These are phyloP conservation scores for Candida frijolesensis DNA, from an alignment of 1,139 yeast genomes.

Conservation along the genomic window DNA sequence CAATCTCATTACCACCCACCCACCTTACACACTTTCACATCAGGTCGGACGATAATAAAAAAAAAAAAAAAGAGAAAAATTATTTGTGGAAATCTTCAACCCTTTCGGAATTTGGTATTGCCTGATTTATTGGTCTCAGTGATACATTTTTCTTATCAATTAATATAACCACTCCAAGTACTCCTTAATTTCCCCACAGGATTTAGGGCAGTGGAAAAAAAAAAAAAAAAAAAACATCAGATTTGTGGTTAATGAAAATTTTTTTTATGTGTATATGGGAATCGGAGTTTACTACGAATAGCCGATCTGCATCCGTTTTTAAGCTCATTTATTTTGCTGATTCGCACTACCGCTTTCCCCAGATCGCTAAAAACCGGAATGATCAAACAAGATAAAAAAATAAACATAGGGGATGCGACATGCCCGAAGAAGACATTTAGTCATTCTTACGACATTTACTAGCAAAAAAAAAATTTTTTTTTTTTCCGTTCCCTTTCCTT, in stretches of 20 bases:
- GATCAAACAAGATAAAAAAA: not conserved
- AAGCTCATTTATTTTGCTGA: not conserved
- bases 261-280: too few species aligned
- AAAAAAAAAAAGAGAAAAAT: not conserved
- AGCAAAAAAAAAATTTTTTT: not conserved
- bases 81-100: not conserved
- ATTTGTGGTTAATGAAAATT: too few species aligned
- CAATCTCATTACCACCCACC: too few species aligned
- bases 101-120: constrained; percentile 1
- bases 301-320: too few species aligned
- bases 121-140: not conserved
- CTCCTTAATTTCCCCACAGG: not conserved
- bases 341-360: not conserved
- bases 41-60: not conserved
- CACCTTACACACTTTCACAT: too few species aligned
- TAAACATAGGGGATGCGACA: constrained; percentile 1
- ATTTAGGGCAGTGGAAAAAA: too few species aligned
- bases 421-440: not conserved
- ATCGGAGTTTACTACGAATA: too few species aligned
- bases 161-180: not conserved
- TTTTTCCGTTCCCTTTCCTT: not conserved
- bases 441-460: not conserved
- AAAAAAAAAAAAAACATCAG: too few species aligned
- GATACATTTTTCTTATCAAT: too few species aligned
- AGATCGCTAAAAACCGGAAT: constrained; percentile 5